Conservation (phyloP, 495 filamentous ascomycete species). For the Letharia columbiana region DNA sequence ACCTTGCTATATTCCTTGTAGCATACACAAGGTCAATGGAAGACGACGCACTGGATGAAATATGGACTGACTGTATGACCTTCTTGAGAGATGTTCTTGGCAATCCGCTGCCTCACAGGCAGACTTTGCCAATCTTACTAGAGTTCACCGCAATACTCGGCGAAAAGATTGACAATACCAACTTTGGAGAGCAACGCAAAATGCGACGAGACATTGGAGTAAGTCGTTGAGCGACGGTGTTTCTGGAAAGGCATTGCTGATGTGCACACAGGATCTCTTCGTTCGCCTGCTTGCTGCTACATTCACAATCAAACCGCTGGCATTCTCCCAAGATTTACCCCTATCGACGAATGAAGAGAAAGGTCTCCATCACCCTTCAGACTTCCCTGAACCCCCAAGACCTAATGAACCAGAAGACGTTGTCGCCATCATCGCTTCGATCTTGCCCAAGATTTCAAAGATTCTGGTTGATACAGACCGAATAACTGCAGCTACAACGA, state of each 20-base stretch:
- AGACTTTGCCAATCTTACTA: conserved; percentile 77
- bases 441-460: conserved; percentile 75
- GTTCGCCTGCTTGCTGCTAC: conserved; percentile 78
- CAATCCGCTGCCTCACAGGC: conserved; percentile 91
- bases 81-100: conserved; percentile 84
- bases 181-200: conserved; percentile 88
- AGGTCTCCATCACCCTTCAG: background rate
- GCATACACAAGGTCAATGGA: conserved; percentile 84
- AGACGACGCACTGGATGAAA: conserved; percentile 98
- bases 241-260: background rate
- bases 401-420: conserved; percentile 60
- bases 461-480: conserved; percentile 81
- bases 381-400: conserved; percentile 8
- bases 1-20: conserved; percentile 78
- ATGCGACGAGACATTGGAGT: conserved; percentile 91
- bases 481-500: conserved; percentile 62
- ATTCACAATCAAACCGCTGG: conserved; percentile 78
- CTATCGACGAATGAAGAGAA: conserved; percentile 8
- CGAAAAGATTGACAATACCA: conserved; percentile 93
- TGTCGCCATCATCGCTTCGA: conserved; percentile 64
- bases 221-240: conserved; percentile 27
- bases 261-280: conserved; percentile 68
- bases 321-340: conserved; percentile 40
- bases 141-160: conserved; percentile 85
- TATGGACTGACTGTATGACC: conserved; percentile 88